Evolutionary conservation across 1,284 basidiomycete species (phyloP), one percentile per base, ranked within the genome.

Genomic region (Rhizoctonia solani): DNA sequence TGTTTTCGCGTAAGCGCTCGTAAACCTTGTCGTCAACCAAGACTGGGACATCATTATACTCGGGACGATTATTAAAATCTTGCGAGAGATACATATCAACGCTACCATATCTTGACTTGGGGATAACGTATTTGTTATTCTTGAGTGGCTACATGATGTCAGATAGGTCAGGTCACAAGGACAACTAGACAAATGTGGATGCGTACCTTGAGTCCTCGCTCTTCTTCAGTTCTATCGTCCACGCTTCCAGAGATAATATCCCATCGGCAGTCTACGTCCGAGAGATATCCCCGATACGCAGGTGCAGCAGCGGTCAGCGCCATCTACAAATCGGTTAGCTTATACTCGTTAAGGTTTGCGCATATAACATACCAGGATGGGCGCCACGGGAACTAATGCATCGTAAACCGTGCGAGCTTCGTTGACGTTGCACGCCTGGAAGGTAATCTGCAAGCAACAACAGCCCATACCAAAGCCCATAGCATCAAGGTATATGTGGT

Each of bases 401-500:
- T 99, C 97, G 76, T 99, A 99, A 75, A 98, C 86, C 56, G 90
- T 82, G 72, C 94, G 84, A 4, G 97, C 96, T 77, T 99, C 95
- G 46, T 85, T 82, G 29, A 99, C 87, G 77, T 94, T 93, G 78
- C 92, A 96, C 0, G 95, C 91, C 77, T 99, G 97, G 81, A 99
- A 98, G 2, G 97, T 99, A 71, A 99, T 84, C 75, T 99, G 97
- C 56, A 99, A 81, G 78, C 97, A 99, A 75, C 93, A 97, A 74
- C 96, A 98, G 2, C 97, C 97, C 96, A 98, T 99, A 49, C 97
- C 97, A 77, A 99, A 99, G 25, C 95, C 96, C 97, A 98, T 98
- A 1, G 97, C 95, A 77, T 99, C 97, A 83, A 99, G 87, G 77
- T 99, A 99, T 72, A 99, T 95, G 77, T 98, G 95, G 76, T 96